Evolutionary conservation across 2,329 filamentous ascomycete genomes (phyloP).

Genomic region (Dendryphion nanum): DNA sequence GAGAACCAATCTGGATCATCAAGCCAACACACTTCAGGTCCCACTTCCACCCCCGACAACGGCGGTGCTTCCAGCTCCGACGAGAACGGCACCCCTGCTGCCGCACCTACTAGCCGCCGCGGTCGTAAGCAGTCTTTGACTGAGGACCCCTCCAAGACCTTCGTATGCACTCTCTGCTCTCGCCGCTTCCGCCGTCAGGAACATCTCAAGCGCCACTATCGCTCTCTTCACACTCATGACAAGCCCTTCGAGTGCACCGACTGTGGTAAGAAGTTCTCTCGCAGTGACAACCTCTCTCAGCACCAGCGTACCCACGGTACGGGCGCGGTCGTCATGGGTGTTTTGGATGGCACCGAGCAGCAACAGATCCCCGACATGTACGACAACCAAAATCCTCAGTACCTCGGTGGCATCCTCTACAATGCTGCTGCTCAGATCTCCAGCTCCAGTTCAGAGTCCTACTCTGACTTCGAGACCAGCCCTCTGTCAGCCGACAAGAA

Average conservation of each 20-base stretch:
- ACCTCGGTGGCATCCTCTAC: constrained; percentile 40
- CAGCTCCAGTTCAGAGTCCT: constrained; percentile 34
- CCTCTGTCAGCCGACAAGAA: constrained; percentile 41
- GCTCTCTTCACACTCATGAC: constrained; percentile 95
- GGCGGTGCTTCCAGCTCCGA: constrained; percentile 47
- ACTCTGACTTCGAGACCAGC: constrained; percentile 39
- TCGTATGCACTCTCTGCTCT: constrained; percentile 93
- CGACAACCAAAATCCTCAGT: constrained; percentile 35
- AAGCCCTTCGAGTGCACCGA: constrained; percentile 98
- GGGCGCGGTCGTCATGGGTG: constrained; percentile 86
- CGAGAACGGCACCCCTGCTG: constrained; percentile 30
- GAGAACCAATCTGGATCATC: constrained; percentile 36
- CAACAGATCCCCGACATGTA: constrained; percentile 29
- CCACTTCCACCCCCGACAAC: constrained; percentile 44
- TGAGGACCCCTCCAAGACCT: constrained; percentile 97
- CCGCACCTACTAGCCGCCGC: constrained; percentile 73
- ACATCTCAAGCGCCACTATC: constrained; percentile 97
- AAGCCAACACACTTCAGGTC: constrained; percentile 35
- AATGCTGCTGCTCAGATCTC: constrained; percentile 37
- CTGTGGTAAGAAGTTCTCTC: constrained; percentile 98
- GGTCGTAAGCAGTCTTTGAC: constrained; percentile 98
- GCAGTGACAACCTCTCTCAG: constrained; percentile 95
- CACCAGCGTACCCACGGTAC: constrained; percentile 91
- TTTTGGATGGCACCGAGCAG: constrained; percentile 70
- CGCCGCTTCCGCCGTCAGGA: constrained; percentile 97